A percentile compares a stretch with the other conserved stretches of the same genome.
These are phyloP conservation scores for Stachybotrys chartarum DNA, from an alignment of 2,329 filamentous ascomycete genomes.

Conservation along the genomic window DNA sequence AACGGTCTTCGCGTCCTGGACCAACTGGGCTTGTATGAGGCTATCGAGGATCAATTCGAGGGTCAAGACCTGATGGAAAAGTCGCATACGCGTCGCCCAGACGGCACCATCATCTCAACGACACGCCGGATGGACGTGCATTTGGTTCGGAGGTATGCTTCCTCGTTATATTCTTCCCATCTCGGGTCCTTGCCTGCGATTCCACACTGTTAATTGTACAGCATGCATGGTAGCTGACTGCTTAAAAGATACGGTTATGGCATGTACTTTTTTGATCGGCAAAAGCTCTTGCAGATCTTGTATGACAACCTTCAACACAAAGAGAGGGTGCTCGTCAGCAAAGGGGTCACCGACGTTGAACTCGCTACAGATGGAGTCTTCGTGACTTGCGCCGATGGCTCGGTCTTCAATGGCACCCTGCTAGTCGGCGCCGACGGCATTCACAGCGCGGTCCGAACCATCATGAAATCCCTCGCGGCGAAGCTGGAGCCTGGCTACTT, in stretches of 20 bases:
- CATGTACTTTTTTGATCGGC: no score
- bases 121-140: no score
- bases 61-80: no score
- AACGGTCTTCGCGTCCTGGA: constrained; percentile 38
- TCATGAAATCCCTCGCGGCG: constrained; percentile 17
- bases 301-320: neutral
- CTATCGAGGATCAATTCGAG: neutral
- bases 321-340: constrained; percentile 2
- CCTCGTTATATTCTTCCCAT: no score
- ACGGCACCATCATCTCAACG: no score
- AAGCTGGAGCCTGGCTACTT: constrained; percentile 15
- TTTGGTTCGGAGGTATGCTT: no score
- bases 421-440: constrained; percentile 34
- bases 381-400: constrained; percentile 14
- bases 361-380: constrained; percentile 15
- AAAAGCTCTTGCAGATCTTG: constrained; percentile 6
- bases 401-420: constrained; percentile 20
- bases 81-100: no score
- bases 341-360: constrained; percentile 7
- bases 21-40: constrained; percentile 31
- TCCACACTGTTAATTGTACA: no score
- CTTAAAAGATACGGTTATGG: no score
- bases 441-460: constrained; percentile 25
- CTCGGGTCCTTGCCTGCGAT: no score
- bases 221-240: no score